Percentiles rank a stretch among this genome's conserved stretches.
phyloP scores from a whole-genome alignment of 129 eudicot species.

The Deinandra increscens region DNA sequence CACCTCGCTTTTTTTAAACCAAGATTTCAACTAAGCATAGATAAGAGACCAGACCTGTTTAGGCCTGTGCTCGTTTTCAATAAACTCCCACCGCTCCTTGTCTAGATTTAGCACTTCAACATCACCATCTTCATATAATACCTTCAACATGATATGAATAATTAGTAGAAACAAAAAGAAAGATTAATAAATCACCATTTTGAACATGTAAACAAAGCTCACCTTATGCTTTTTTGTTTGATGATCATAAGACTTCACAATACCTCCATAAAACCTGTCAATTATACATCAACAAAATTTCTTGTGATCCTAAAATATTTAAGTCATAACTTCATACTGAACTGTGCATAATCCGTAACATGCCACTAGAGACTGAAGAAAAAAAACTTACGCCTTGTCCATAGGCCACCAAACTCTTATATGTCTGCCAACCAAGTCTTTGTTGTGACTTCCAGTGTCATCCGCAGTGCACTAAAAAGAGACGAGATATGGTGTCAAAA shows the following conservation, averaged over 20 bases:
- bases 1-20: too few species aligned
- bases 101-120: constrained; percentile 81
- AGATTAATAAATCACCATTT: background rate
- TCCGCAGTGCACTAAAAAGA: constrained; percentile 61
- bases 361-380: background rate
- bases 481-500: background rate
- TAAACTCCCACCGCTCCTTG: constrained; percentile 81
- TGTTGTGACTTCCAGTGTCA: constrained; percentile 38
- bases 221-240: constrained; percentile 84
- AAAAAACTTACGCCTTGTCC: constrained; percentile 74
- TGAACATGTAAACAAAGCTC: constrained; percentile 33
- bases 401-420: constrained; percentile 97
- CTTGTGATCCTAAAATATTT: background rate
- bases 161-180: constrained; percentile 3
- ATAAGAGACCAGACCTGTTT: constrained; percentile 41
- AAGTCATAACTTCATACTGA: background rate
- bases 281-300: constrained; percentile 20
- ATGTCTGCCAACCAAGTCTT: constrained; percentile 70
- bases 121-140: constrained; percentile 83
- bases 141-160: constrained; percentile 38
- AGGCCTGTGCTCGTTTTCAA: constrained; percentile 44
- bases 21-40: background rate
- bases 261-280: constrained; percentile 83
- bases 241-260: constrained; percentile 84
- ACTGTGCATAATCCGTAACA: background rate